Conservation (phyloP, 768 basidiomycete species). For the Aureoboletus auriporus region DNA sequence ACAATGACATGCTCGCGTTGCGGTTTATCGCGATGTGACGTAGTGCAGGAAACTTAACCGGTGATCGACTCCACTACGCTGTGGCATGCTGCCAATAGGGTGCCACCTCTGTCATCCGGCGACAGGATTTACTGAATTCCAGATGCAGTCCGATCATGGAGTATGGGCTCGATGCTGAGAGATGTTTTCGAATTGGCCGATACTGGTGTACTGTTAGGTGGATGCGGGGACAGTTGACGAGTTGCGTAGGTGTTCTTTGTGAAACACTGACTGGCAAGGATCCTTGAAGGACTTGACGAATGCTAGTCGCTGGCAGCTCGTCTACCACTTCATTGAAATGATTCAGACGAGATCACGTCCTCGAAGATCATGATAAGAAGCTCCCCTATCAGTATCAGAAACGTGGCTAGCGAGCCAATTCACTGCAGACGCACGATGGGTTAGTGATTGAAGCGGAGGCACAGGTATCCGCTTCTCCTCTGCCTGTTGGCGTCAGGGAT, state of each 20-base stretch:
- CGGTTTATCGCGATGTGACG: constrained; percentile 10
- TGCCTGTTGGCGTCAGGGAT: too few species aligned
- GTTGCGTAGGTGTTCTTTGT: constrained; percentile 13
- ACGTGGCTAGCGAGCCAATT: constrained; percentile 5
- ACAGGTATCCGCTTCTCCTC: too few species aligned
- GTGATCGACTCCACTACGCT: constrained; percentile 15
- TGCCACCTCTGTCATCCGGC: constrained; percentile 2
- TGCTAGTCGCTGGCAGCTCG: neutral
- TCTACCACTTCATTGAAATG: neutral
- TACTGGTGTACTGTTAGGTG: constrained; percentile 15
- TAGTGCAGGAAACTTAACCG: constrained; percentile 13
- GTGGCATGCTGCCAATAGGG: constrained; percentile 3
- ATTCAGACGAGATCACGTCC: constrained; percentile 13
- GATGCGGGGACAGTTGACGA: constrained; percentile 13
- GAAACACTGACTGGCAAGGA: constrained; percentile 9
- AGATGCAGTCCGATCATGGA: constrained; percentile 17
- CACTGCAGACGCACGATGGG: too few species aligned
- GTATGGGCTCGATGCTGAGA: constrained; percentile 6
- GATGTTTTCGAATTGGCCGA: constrained; percentile 18
- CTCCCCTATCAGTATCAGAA: constrained; percentile 12
- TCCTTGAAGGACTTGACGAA: constrained; percentile 7
- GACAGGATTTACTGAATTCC: constrained; percentile 12
- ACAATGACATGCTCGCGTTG: constrained; percentile 16
- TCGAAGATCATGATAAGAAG: constrained; percentile 20
- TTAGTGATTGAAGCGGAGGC: neutral